A percentile compares a stretch with the other conserved stretches of the same genome.
These are phyloP conservation scores for Trypanosoma boissoni DNA, from an alignment of 208 protist species.

Conservation along the genomic window DNA sequence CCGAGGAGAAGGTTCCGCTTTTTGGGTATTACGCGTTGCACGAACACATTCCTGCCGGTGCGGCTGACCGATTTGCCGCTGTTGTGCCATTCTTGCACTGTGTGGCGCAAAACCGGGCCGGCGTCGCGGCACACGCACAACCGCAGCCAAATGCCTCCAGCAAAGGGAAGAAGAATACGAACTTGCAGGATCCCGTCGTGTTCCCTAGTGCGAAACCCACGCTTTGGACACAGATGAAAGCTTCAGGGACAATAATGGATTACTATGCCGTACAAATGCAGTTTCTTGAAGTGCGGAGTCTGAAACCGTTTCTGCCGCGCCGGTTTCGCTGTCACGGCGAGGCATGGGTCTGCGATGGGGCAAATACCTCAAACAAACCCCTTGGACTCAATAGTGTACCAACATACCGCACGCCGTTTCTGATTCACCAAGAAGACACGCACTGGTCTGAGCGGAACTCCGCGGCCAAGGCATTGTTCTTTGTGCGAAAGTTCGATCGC, in stretches of 20 bases:
- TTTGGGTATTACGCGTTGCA: slow-evolving; percentile 61
- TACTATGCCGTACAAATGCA: slow-evolving; percentile 51
- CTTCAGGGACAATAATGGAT: slow-evolving; percentile 27
- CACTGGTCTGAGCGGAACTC: slow-evolving; percentile 42
- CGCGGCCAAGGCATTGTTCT: slow-evolving; percentile 32
- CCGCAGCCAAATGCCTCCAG: no score
- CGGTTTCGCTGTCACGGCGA: slow-evolving; percentile 71
- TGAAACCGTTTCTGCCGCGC: slow-evolving; percentile 59
- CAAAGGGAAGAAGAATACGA: no score
- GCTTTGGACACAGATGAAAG: slow-evolving; percentile 31
- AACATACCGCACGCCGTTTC: slow-evolving; percentile 48
- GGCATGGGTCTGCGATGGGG: slow-evolving; percentile 55
- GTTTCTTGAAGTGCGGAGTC: slow-evolving; percentile 53
- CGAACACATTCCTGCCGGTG: slow-evolving; percentile 50
- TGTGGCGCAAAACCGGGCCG: slow-evolving; percentile 19
- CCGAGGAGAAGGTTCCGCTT: slow-evolving; percentile 33
- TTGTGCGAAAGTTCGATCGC: slow-evolving; percentile 72
- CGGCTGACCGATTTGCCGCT: slow-evolving; percentile 27
- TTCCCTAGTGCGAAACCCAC: slow-evolving; percentile 7
- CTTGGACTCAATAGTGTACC: slow-evolving; percentile 14
- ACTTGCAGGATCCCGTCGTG: slow-evolving; percentile 25
- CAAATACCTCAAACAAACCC: neutral
- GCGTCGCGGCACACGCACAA: neutral
- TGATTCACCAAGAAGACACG: slow-evolving; percentile 43
- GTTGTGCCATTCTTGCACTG: slow-evolving; percentile 61